Base-by-base conservation (phyloP, 2,329 filamentous ascomycete species). In the Ophiostoma novo-ulmi region DNA sequence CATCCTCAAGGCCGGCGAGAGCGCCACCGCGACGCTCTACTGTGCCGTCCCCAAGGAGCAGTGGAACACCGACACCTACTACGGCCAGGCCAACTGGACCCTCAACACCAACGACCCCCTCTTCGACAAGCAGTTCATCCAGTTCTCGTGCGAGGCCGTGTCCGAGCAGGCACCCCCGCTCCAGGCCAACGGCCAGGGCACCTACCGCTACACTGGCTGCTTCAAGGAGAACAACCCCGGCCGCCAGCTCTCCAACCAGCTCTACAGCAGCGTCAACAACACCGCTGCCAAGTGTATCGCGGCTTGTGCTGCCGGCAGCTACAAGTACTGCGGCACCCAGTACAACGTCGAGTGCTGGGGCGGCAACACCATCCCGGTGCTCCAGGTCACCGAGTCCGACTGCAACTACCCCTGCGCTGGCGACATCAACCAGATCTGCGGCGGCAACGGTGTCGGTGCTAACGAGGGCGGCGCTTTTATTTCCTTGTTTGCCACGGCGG, bases 21-120 rank as follows among this genome's bases (percentile, higher is more conserved):
- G 80, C 66, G 81, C 80, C 1, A 84, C 82, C 0, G 87, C 86
- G 1, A 81, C 79, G 0, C 76, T 89, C 8, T 84, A 83, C 72
- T 88, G 87, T 74, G 80, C 84, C 1, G 84, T 84, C 0, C 85
- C 85, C 10, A 86, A 87, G 75, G 80, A 80, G 0, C 85, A 88
- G 73, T 85, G 85, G 80, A 88, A 89, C 73, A 77, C 81, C 1
- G 80, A 85, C n/a, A 76, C 82, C 0, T 86, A 84, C 72, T 79
- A 78, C 4, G 83, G 83, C 2, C 78, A 77, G 0, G 84, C 85
- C 0, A 75, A 78, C 1, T 88, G 86, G 86, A 86, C 83, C 0
- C 80, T 88, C 75, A 88, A 88, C 76, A 84, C 83, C 65, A 85
- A 86, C 69, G 86, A 87, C 70, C 81, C 82, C 0, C 76, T 75